Evolutionary conservation across 1,284 basidiomycete species (phyloP).

Genomic region (Sanghuangporus baumii): DNA sequence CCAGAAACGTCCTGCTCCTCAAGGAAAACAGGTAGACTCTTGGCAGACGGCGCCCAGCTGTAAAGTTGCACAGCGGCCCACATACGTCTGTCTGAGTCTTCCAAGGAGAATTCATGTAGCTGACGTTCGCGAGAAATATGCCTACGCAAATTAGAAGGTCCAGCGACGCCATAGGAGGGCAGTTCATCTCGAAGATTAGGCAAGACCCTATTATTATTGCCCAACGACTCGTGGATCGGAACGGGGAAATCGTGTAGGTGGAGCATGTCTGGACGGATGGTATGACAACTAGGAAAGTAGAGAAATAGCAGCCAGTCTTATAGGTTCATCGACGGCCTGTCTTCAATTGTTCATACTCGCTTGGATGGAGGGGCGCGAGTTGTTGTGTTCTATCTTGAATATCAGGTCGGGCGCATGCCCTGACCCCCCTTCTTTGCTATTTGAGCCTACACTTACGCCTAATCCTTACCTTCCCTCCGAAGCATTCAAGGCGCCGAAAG

Average conservation of each 20-base stretch:
- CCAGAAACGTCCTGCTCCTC: slow-evolving; percentile 11
- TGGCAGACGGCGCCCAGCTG: slow-evolving; percentile 11
- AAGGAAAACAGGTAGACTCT: slow-evolving; percentile 11
- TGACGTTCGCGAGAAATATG: background rate
- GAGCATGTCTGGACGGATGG: background rate
- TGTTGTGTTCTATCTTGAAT: background rate
- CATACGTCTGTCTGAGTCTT: background rate
- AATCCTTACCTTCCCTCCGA: too few relatives aligned
- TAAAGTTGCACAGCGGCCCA: slow-evolving; percentile 4
- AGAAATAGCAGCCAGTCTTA: background rate
- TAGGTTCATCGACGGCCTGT: background rate
- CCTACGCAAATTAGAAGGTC: background rate
- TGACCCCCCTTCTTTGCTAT: background rate
- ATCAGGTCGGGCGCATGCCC: background rate
- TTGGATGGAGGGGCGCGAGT: background rate
- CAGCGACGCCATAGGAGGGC: slow-evolving; percentile 2
- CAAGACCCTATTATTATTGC: background rate
- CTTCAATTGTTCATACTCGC: background rate
- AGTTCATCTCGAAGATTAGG: background rate
- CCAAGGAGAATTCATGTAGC: slow-evolving; percentile 6
- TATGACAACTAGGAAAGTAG: background rate
- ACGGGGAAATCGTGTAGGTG: background rate
- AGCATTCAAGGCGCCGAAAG: background rate
- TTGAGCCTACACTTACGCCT: too few relatives aligned
- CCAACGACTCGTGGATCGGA: background rate